These are phyloP conservation scores for Penicillium desertorum DNA, from an alignment of 495 filamentous ascomycete species.

Conservation along the genomic window DNA sequence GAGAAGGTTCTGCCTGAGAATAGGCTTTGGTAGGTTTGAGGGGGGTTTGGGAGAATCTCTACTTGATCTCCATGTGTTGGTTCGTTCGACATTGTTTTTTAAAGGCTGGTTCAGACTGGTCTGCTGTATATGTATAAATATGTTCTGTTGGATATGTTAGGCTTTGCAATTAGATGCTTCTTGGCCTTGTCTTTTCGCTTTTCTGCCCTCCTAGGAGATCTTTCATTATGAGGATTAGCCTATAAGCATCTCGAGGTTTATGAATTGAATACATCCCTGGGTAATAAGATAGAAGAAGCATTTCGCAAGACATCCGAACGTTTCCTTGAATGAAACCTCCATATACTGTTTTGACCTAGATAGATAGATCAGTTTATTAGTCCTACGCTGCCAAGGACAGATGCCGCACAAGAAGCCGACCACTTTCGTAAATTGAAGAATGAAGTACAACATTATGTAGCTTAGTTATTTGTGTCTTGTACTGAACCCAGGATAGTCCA, in stretches of 20 bases:
- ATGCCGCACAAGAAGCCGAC: background rate
- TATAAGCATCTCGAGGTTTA: background rate
- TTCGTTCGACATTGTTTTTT: slow-evolving; percentile 11
- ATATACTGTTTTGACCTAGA: background rate
- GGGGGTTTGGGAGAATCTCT: background rate
- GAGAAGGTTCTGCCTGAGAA: slow-evolving; percentile 50
- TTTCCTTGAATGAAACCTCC: too few relatives aligned
- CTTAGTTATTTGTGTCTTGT: background rate
- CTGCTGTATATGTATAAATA: slow-evolving; percentile 29
- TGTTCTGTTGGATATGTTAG: slow-evolving; percentile 17
- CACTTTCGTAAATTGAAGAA: background rate
- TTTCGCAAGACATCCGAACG: too few relatives aligned
- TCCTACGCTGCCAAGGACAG: background rate
- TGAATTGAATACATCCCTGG: background rate
- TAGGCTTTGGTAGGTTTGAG: slow-evolving; percentile 43
- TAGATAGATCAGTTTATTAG: background rate
- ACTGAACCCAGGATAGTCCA: background rate
- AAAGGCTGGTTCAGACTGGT: slow-evolving; percentile 3
- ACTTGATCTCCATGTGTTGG: background rate
- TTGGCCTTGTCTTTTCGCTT: background rate
- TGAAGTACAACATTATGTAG: background rate
- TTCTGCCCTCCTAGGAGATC: background rate
- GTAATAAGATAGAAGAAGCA: background rate
- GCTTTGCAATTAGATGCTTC: slow-evolving; percentile 10
- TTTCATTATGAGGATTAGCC: background rate